Evolutionary conservation across 305 asterid species (phyloP), one percentile per base, ranked within the genome.

Genomic region (Fraxinus xanthoxyloides): DNA sequence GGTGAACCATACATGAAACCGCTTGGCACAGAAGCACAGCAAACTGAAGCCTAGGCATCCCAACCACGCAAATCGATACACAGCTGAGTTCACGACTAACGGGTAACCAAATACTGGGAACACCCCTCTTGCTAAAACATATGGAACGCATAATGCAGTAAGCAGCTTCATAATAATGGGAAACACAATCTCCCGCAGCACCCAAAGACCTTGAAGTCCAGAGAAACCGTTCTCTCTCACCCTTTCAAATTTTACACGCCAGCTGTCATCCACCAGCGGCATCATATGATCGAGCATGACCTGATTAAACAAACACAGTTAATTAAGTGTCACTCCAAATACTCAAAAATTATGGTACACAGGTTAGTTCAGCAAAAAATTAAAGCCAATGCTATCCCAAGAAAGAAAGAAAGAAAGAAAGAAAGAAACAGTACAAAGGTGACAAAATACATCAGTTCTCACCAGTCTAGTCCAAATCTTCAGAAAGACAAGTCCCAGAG

Each of bases 401-500:
- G 48, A 38, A 38, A 38, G 12, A 7, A 35, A 35, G 67, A 56
- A 56, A n/a, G 12, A 7, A 35, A 35, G 67, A 56, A 56, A n/a
- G 17, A 59, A 6, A 7, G 12, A 8, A 61, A 23, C 65, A 19
- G 26, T 54, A 54, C 65, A 65, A 65, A 23, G 26, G 9, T 3
- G 35, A 23, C 6, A 23, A 65, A 26, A 28, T 65, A 65, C 17
- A 10, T 28, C 35, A 67, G 38, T 38, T 59, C 97, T 91, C 82
- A 96, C 99, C 97, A 96, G 92, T 87, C 98, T 92, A 80, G 98
- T 96, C 99, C 99, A 96, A 54, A 93, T 93, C 94, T 96, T 94
- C 77, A 96, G 90, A 89, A 96, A 94, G 86, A 96, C 91, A 2
- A 96, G 83, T 82, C 99, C 99, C 34, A 96, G 92, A 77, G 98